phyloP scores from a whole-genome alignment of 805 yeast genomes.

The Torulaspora franciscae region DNA sequence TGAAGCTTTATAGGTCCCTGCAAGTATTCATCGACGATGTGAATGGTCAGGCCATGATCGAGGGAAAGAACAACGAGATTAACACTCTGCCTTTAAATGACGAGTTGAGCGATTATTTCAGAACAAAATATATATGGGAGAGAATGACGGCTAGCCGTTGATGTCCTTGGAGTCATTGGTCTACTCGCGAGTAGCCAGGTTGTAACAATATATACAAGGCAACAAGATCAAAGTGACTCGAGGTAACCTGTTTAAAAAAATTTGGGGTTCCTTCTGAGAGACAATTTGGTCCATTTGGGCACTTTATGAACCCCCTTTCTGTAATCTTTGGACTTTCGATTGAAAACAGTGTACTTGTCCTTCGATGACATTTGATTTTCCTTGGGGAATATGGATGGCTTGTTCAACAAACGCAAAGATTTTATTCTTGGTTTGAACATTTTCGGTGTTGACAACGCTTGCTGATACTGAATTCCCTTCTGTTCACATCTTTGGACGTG shows the following conservation, averaged over 20 bases:
- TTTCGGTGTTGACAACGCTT: conserved; percentile 17
- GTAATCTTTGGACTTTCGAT: conserved; percentile 66
- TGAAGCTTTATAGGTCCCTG: conserved; percentile 54
- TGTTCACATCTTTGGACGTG: conserved; percentile 26
- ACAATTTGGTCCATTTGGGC: conserved; percentile 87
- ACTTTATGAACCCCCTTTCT: conserved; percentile 84
- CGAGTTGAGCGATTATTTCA: conserved; percentile 59
- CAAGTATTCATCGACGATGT: conserved; percentile 50
- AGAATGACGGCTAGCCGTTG: conserved; percentile 34
- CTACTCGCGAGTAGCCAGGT: conserved; percentile 1
- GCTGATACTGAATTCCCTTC: conserved; percentile 21
- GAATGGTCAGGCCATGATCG: conserved; percentile 45
- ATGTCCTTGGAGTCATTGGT: not conserved
- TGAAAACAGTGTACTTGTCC: conserved; percentile 86
- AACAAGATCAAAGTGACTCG: not conserved
- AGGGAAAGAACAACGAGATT: conserved; percentile 43
- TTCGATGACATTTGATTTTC: conserved; percentile 72
- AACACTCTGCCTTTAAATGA: conserved; percentile 48
- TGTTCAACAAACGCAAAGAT: conserved; percentile 28
- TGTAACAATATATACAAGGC: conserved; percentile 6
- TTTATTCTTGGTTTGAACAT: conserved; percentile 28
- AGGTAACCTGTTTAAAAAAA: conserved; percentile 42
- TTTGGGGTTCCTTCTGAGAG: conserved; percentile 75
- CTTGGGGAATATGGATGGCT: conserved; percentile 55
- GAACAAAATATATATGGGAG: conserved; percentile 78